Evolutionary conservation across 2,329 filamentous ascomycete species (phyloP), one percentile per base, ranked within the genome.

Genomic region (Cytospora piceicola): DNA sequence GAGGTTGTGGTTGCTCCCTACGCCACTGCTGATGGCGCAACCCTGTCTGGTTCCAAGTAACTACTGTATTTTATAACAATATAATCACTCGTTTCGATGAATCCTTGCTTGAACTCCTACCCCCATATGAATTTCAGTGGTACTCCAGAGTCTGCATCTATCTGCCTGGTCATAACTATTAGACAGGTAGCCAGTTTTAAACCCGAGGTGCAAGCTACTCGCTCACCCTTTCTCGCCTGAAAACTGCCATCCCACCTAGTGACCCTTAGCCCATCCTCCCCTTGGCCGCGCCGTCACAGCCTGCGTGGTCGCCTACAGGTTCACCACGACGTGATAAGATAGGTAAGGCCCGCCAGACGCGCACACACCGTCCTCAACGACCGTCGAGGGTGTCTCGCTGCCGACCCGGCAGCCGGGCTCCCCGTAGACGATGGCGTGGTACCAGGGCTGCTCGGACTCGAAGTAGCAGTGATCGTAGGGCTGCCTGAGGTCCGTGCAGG

Each of bases 391-490:
- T 7, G n/a, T 24, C 8, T 12, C 30, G 57, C 46, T 52, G 34
- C 51, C 32, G 12, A 39, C 52, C 6, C 46, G 11, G 53, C 61
- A 67, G 17, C 12, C 32, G 3, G 15, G 2, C 1, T 34, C n/a
- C 32, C 27, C 20, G n/a, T 30, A 67, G 14, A 61, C 61, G 20
- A 67, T 34, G n/a, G 57, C 65, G 52, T 67, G 56, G 42, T 61
- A 64, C 24, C 42, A 64, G 2, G 56, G 2, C 57, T 57, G 22
- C 30, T 67, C 65, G 27, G 61, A 29, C 9, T 22, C 27, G 17
- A 67, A 27, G 36, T 67, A 67, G 57, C 65, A 67, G 65, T 64
- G 63, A 15, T 63, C 57, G 34, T 61, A 59, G 30, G 54, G 5
- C n/a, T 30, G 32, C 27, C 53, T 49, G 15, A 67, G 57, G 34